Evolutionary conservation across 1,284 basidiomycete genomes (phyloP).

Genomic region (Leccinum pallidistipes): DNA sequence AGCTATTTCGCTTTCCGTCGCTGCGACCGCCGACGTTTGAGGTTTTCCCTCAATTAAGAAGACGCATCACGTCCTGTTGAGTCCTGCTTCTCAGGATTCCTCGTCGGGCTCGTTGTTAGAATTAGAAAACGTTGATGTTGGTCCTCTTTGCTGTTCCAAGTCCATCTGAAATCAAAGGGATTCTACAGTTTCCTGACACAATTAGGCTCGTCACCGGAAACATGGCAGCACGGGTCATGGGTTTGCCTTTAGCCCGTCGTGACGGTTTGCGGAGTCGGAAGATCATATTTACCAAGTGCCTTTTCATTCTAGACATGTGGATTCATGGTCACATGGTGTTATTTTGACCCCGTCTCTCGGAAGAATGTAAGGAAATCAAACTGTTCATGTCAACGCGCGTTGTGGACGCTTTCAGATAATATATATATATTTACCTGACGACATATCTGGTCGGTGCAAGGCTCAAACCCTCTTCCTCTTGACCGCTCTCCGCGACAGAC

Average conservation of each 20-base stretch:
- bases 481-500: conserved; percentile 24
- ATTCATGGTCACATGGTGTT: neutral
- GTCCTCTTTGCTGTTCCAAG: no score
- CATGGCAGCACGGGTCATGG: neutral
- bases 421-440: neutral
- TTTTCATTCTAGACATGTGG: neutral
- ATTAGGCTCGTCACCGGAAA: neutral
- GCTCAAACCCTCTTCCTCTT: conserved; percentile 11
- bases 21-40: no score
- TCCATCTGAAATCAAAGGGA: no score
- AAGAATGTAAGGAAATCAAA: neutral
- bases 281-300: neutral
- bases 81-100: no score
- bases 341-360: neutral
- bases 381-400: neutral
- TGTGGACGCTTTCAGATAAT: neutral
- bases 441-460: neutral
- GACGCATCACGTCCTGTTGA: no score
- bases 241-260: neutral
- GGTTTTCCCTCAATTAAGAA: no score
- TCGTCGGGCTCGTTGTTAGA: no score
- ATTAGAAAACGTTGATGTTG: no score
- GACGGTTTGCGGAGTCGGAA: neutral
- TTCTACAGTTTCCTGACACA: neutral
- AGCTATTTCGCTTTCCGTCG: no score